Base-by-base conservation (phyloP, 179 eudicot genomes). In the Silene vulgaris region DNA sequence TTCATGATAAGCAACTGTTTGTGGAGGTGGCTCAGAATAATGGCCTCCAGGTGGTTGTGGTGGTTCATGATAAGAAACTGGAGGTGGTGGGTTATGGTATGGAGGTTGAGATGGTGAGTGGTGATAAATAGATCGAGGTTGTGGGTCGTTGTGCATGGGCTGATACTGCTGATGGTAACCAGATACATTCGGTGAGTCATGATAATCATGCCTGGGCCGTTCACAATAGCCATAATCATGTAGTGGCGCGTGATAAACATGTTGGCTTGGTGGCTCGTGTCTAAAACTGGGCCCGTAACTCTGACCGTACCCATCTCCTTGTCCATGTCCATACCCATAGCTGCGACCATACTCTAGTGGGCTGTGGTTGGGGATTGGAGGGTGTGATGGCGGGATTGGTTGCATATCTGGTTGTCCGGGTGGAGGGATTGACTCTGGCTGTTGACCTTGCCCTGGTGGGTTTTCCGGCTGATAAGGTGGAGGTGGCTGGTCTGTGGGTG, bases 301-400 rank as follows among this genome's bases (percentile, higher is more conserved):
- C 2, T 30, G 67, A 56, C 79, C 78, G 67, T 81, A 77, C 45
- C 71, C 40, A 29, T 77, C 76, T 50, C 65, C 72, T 40, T 80
- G 73, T 65, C 64, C 71, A 45, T 80, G 74, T 54, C 65, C 77
- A 48, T 80, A 81, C 80, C 83, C 40, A 35, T 35, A 35, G 40
- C 7, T 59, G 68, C 79, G 71, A 21, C 86, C 83, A 17, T 82
- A 77, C 62, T 87, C 88, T 6, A 86, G 90, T 32, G 88, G 86
- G 67, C 48, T 86, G 48, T 84, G 84, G 28, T 68, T 84, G 30
- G 84, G 85, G 72, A 26, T 69, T 20, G 84, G 40, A 76, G 82
- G 26, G 63, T 82, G 77, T 66, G 52, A 40, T 71, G 87, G 84
- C 63, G 83, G 83, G 81, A 63, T 73, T 56, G 78, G 84, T 40